Base-by-base conservation (phyloP, 2,329 filamentous ascomycete genomes). In the Decorospora gaudefroyi region DNA sequence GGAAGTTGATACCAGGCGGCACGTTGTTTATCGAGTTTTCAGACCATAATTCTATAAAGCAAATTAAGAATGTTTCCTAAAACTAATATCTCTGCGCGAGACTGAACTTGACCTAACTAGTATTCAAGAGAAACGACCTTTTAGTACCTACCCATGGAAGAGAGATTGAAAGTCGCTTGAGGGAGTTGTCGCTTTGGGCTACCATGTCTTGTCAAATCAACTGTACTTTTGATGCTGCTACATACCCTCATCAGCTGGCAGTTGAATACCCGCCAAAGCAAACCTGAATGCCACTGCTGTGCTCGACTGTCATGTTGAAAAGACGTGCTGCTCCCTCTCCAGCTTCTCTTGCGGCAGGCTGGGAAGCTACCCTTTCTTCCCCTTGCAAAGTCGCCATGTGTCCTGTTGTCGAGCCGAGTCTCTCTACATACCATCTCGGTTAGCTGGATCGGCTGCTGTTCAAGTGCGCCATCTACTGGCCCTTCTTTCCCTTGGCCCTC, bases 401-500 rank as follows among this genome's bases (percentile, higher is more conserved):
- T 12, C 12, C 18, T 28, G 21, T 19, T n/a, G 4, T 22, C 17
- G 6, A n/a, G 22, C 8, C 9, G 15, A 4, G n/a, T 4, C 29
- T 39, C 13, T 17, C 18, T n/a, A 12, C 10, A 33, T 10, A 17
- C 23, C 27, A 17, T 18, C n/a, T 11, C 11, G 30, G 8, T 16
- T 11, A 13, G 13, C 25, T n/a, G 38, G 15, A 17, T 25, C 12
- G 32, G 22, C 21, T 17, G 26, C 3, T 26, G 17, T 25, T 17
- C 13, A 29, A 2, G 0, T 3, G 10, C 11, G 7, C 10, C 27
- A 13, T 42, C 36, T 51, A 60, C 39, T 46, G 42, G 11, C 51
- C 63, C 61, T 74, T 72, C 63, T 69, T 70, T 46, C 63, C 69
- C 32, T 51, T 68, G 50, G 59, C 65, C 60, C 72, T 72, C 64